Evolutionary conservation across 345 rosid genomes (phyloP).

Genomic region (Cardiospermum halicacabum): DNA sequence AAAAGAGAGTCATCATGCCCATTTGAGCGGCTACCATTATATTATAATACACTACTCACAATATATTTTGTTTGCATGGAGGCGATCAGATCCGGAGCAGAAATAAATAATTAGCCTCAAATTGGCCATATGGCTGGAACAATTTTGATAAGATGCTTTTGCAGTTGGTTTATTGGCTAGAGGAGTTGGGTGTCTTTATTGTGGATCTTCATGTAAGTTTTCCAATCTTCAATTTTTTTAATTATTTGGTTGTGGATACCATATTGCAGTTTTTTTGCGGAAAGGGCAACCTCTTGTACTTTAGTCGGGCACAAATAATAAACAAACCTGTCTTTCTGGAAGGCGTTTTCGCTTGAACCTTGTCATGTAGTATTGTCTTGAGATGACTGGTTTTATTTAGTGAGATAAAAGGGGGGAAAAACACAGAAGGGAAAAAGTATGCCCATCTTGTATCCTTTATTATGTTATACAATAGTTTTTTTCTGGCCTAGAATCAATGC

Average conservation of each 20-base stretch:
- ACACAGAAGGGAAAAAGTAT: not conserved
- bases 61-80: slow-evolving; percentile 23
- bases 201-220: slow-evolving; percentile 26
- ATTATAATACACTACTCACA: slow-evolving; percentile 13
- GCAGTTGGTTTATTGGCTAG: slow-evolving; percentile 17
- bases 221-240: slow-evolving; percentile 3
- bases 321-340: slow-evolving; percentile 13
- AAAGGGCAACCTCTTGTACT: slow-evolving; percentile 19
- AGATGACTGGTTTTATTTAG: not conserved
- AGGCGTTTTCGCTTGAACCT: slow-evolving; percentile 2
- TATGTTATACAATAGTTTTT: not conserved
- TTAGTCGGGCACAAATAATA: not conserved
- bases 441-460: not conserved
- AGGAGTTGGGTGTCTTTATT: slow-evolving; percentile 19
- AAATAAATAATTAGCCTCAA: slow-evolving; percentile 24
- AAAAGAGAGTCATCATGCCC: not conserved
- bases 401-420: not conserved
- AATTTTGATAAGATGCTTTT: slow-evolving; percentile 35
- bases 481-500: not conserved
- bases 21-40: slow-evolving; percentile 4
- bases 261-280: slow-evolving; percentile 30
- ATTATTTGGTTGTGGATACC: slow-evolving; percentile 14
- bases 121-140: slow-evolving; percentile 25
- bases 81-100: slow-evolving; percentile 26
- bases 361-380: not conserved